phyloP scores from a whole-genome alignment of 2,329 filamentous ascomycete species.

The Pseudocercospora pini-densiflorae region DNA sequence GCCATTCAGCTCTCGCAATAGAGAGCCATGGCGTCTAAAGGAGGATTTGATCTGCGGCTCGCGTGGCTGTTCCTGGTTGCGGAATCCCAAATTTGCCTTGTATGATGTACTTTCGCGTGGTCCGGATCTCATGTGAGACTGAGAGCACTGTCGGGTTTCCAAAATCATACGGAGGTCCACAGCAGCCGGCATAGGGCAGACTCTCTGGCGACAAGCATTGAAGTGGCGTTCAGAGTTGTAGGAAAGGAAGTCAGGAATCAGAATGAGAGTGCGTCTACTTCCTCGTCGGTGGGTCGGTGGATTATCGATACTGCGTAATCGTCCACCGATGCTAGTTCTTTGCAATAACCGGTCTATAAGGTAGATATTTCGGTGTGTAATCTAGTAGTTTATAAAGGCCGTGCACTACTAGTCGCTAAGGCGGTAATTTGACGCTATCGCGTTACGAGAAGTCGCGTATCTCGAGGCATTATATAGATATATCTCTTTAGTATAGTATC shows the following conservation, averaged over 20 bases:
- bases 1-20: not conserved
- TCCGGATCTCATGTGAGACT: not conserved
- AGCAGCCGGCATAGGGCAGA: not conserved
- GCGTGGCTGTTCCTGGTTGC: not conserved
- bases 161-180: not conserved
- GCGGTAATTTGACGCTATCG: no score
- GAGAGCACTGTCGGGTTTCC: not conserved
- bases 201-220: not conserved
- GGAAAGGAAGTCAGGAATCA: not conserved
- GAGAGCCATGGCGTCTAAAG: not conserved
- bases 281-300: no score
- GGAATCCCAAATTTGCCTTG: not conserved
- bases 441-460: no score
- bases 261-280: no score
- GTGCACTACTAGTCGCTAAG: no score
- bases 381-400: no score
- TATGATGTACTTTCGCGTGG: not conserved
- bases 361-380: no score
- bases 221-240: not conserved
- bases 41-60: not conserved
- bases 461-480: no score
- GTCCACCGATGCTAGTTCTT: no score
- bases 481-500: no score
- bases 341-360: no score
- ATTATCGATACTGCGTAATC: no score